Conservation (phyloP, 2,329 filamentous ascomycete species). For the Rugonectria rugulosa region DNA sequence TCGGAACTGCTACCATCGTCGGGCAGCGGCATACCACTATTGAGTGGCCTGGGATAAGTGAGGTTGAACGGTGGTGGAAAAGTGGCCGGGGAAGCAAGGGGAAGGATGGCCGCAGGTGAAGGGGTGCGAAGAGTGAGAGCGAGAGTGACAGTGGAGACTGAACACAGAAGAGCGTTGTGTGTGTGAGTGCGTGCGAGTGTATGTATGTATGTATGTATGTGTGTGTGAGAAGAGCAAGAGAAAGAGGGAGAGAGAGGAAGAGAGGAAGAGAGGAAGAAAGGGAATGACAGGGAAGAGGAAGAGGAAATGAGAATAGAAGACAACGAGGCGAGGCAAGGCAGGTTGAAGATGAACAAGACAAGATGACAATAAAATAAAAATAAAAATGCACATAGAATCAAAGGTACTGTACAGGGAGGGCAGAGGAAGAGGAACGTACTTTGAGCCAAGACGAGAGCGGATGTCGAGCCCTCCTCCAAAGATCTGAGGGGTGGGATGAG, state of each 20-base stretch:
- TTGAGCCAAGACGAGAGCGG: slow-evolving; percentile 62
- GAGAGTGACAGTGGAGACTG: too few species aligned
- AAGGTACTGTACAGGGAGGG: background rate
- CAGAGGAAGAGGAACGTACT: slow-evolving; percentile 52
- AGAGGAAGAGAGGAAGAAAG: background rate
- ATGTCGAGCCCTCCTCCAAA: slow-evolving; percentile 59
- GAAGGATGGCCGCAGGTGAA: background rate
- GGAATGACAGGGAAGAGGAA: background rate
- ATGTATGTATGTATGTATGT: too few species aligned
- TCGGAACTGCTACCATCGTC: background rate
- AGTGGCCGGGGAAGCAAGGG: background rate
- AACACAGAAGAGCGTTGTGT: too few species aligned
- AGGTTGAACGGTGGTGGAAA: background rate
- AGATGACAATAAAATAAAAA: background rate
- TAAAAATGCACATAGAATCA: background rate
- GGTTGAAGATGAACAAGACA: slow-evolving; percentile 10
- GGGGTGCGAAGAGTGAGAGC: background rate
- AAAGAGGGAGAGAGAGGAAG: slow-evolving; percentile 4
- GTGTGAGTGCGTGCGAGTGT: too few species aligned
- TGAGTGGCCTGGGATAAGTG: background rate
- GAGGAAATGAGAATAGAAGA: slow-evolving; percentile 5
- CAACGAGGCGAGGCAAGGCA: background rate
- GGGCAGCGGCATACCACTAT: slow-evolving; percentile 3
- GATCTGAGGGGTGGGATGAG: slow-evolving; percentile 52
- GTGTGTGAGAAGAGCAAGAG: too few species aligned